These are phyloP conservation scores for Pterocarpus macrocarpus DNA, from an alignment of 306 rosid species.

Conservation along the genomic window DNA sequence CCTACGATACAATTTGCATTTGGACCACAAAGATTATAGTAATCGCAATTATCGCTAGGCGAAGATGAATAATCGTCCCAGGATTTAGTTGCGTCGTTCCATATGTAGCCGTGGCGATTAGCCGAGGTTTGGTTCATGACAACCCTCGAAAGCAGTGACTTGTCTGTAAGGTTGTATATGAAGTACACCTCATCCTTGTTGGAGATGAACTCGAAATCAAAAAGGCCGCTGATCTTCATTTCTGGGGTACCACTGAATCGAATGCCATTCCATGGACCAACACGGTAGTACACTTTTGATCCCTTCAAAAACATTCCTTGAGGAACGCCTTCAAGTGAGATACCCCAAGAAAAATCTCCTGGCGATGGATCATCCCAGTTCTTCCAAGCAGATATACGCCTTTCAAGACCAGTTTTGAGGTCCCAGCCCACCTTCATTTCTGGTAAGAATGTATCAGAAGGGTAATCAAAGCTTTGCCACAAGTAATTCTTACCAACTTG, in stretches of 20 bases:
- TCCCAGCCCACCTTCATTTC: conserved; percentile 72
- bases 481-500: conserved; percentile 31
- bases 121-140: conserved; percentile 51
- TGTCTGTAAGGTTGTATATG: conserved; percentile 48
- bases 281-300: conserved; percentile 32
- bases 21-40: conserved; percentile 55
- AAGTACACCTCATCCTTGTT: conserved; percentile 54
- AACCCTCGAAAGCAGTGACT: conserved; percentile 53
- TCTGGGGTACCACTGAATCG: conserved; percentile 53
- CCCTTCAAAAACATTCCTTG: conserved; percentile 55
- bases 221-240: conserved; percentile 44
- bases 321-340: conserved; percentile 46
- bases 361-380: conserved; percentile 62
- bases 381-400: conserved; percentile 56
- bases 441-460: conserved; percentile 64
- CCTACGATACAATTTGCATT: conserved; percentile 51
- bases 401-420: conserved; percentile 49
- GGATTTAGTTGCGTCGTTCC: conserved; percentile 49
- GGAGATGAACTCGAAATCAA: conserved; percentile 42
- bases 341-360: conserved; percentile 49
- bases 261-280: conserved; percentile 64
- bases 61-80: conserved; percentile 55
- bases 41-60: conserved; percentile 63
- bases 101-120: conserved; percentile 40
- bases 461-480: conserved; percentile 79